Conservation (phyloP, 2,329 filamentous ascomycete genomes). For the Aspergillus sclerotialis region DNA sequence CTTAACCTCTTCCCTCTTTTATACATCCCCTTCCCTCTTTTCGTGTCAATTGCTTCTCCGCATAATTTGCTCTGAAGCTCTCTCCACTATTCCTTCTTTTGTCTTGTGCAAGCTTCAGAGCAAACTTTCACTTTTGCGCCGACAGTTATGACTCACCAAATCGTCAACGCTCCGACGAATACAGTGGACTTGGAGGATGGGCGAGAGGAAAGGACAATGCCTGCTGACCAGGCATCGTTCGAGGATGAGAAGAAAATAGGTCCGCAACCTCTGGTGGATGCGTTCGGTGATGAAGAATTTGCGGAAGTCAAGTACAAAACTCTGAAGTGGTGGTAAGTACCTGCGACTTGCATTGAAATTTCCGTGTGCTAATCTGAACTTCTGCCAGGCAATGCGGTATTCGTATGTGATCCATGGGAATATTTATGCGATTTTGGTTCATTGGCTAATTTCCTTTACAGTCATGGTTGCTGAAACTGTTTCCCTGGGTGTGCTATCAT, state of each 20-base stretch:
- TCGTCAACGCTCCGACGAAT: slow-evolving; percentile 6
- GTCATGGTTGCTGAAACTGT: slow-evolving; percentile 56
- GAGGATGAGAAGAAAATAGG: slow-evolving; percentile 16
- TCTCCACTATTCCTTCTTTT: background rate
- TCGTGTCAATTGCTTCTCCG: background rate
- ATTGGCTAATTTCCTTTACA: slow-evolving; percentile 5
- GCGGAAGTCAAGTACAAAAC: slow-evolving; percentile 46
- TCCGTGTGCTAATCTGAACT: slow-evolving; percentile 22
- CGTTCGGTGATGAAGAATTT: slow-evolving; percentile 34
- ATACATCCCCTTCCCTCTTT: background rate
- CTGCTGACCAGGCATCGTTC: slow-evolving; percentile 5
- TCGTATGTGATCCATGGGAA: slow-evolving; percentile 21
- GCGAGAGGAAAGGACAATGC: slow-evolving; percentile 5
- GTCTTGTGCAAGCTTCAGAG: background rate
- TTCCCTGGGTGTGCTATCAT: slow-evolving; percentile 49
- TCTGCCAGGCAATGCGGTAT: slow-evolving; percentile 37
- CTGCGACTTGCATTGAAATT: background rate
- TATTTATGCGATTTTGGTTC: too few species aligned
- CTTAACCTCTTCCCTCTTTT: background rate
- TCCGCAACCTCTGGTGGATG: slow-evolving; percentile 19
- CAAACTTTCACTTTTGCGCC: background rate
- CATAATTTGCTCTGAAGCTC: background rate
- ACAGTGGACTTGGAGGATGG: slow-evolving; percentile 7
- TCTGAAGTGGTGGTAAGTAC: slow-evolving; percentile 39
- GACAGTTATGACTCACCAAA: slow-evolving; percentile 10